Evolutionary conservation across 352 stramenopile genomes (phyloP).

Genomic region (Lagenidium sp.): DNA sequence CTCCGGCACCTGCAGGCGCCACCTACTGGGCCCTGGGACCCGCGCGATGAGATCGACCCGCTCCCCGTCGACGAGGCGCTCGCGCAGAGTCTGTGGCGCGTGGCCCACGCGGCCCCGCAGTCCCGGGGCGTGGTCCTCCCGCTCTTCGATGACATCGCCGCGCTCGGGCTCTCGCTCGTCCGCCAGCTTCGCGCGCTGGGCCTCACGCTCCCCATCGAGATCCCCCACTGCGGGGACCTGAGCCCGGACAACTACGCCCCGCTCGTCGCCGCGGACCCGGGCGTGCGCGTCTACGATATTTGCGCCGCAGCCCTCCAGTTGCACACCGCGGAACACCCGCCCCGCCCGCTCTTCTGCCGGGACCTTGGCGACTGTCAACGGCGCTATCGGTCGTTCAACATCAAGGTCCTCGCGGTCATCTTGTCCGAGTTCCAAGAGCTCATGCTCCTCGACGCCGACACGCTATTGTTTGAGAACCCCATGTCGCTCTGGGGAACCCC

Average conservation of each 20-base stretch:
- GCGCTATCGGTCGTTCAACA: conserved; percentile 8
- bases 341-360: conserved; percentile 3
- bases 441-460: conserved; percentile 46
- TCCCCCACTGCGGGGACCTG: conserved; percentile 35
- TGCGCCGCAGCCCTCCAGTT: neutral
- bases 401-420: conserved; percentile 22
- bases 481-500: conserved; percentile 19
- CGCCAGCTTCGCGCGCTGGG: conserved; percentile 21
- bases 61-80: neutral
- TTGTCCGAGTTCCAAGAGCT: conserved; percentile 35
- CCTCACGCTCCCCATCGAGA: conserved; percentile 17
- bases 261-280: conserved; percentile 4
- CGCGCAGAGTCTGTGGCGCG: neutral
- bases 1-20: neutral
- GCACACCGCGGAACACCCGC: neutral
- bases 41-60: too few relatives aligned
- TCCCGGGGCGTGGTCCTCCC: conserved; percentile 18
- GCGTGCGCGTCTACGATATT: conserved; percentile 4
- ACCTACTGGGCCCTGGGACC: neutral
- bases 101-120: neutral
- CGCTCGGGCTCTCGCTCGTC: conserved; percentile 25
- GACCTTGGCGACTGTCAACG: conserved; percentile 5
- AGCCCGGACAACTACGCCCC: conserved; percentile 4
- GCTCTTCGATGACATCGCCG: conserved; percentile 20
- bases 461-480: conserved; percentile 34